A percentile compares a stretch with the other conserved stretches of the same genome.
These are phyloP conservation scores for Aquanectria penicillioides DNA, from an alignment of 2,329 filamentous ascomycete species.

Conservation along the genomic window DNA sequence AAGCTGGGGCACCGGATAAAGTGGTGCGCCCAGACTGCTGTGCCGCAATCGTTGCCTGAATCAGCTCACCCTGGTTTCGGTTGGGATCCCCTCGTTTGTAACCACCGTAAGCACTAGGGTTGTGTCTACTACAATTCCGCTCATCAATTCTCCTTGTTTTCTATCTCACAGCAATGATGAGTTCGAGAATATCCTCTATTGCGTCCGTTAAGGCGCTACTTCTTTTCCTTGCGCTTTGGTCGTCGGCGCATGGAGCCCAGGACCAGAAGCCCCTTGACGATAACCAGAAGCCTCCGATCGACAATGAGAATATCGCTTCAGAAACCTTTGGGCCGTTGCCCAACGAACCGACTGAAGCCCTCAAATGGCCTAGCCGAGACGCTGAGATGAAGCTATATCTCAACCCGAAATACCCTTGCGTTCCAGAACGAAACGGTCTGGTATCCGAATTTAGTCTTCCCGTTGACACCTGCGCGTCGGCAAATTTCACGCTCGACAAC, in stretches of 20 bases:
- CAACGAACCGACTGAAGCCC: too few species aligned
- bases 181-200: neutral
- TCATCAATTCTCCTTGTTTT: neutral
- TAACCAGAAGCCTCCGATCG: neutral
- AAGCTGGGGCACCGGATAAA: neutral
- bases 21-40: neutral
- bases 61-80: neutral
- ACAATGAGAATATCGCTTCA: neutral
- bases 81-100: neutral
- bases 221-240: neutral
- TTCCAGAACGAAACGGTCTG: neutral
- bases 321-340: too few species aligned
- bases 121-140: neutral
- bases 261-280: constrained; percentile 8
- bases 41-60: neutral
- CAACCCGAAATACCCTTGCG: constrained; percentile 5
- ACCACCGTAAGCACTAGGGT: neutral
- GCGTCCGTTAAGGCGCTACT: neutral
- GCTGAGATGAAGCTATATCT: constrained; percentile 9
- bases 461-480: constrained; percentile 19
- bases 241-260: neutral
- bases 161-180: neutral
- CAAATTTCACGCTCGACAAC: constrained; percentile 23
- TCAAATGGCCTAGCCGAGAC: neutral
- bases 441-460: constrained; percentile 8